phyloP scores from a whole-genome alignment of 768 basidiomycete species.

The Tricholoma flavovirens region DNA sequence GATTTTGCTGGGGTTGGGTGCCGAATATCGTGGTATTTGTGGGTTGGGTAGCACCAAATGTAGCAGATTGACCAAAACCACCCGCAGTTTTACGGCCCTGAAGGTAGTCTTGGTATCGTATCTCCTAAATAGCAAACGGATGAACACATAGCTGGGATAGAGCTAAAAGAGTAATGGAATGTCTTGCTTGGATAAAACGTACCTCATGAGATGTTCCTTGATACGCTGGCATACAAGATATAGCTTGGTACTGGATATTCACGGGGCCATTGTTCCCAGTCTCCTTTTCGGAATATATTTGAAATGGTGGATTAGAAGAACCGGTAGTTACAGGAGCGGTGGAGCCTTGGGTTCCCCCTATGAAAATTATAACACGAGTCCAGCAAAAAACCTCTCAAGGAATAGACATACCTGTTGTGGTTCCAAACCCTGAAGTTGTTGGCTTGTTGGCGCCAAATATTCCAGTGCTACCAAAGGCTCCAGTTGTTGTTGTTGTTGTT shows the following conservation, averaged over 20 bases:
- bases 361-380: constrained; percentile 1
- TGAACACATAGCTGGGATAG: constrained; percentile 4
- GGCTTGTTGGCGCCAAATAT: constrained; percentile 35
- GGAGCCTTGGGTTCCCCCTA: constrained; percentile 22
- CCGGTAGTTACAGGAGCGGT: constrained; percentile 61
- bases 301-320: constrained; percentile 60
- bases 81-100: constrained; percentile 69
- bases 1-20: constrained; percentile 35
- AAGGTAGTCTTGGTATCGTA: constrained; percentile 70
- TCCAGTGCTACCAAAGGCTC: constrained; percentile 35
- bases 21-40: constrained; percentile 43
- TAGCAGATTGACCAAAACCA: constrained; percentile 51
- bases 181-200: constrained; percentile 15
- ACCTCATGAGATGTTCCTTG: constrained; percentile 75
- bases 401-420: constrained; percentile 17
- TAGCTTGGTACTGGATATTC: constrained; percentile 73
- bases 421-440: constrained; percentile 37
- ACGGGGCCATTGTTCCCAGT: constrained; percentile 28
- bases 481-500: constrained; percentile 36
- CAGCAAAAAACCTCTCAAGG: constrained; percentile 3
- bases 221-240: constrained; percentile 76
- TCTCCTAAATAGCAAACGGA: constrained; percentile 41
- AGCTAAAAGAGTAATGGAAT: constrained; percentile 3
- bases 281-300: constrained; percentile 63
- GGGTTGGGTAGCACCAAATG: constrained; percentile 43